Conservation (phyloP, 129 eudicot species). For the Solidago caesia region DNA sequence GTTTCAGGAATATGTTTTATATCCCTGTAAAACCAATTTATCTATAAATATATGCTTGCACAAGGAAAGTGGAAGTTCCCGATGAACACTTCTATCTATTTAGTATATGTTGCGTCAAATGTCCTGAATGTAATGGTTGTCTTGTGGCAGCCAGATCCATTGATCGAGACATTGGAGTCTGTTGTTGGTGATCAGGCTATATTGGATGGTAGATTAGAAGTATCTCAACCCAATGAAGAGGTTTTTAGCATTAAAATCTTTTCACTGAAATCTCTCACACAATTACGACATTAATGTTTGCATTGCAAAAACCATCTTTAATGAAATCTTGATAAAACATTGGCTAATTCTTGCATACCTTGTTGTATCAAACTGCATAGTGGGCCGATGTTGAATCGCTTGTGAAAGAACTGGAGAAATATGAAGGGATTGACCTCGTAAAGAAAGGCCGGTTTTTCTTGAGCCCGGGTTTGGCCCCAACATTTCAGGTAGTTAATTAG, state of each 20-base stretch:
- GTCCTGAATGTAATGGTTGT: not conserved
- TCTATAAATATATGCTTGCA: not conserved
- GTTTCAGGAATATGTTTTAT: not conserved
- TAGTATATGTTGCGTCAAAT: not conserved
- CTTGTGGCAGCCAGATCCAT: constrained; percentile 82
- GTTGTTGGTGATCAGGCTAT: constrained; percentile 59
- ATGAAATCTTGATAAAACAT: not conserved
- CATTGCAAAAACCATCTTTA: not conserved
- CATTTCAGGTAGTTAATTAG: constrained; percentile 68
- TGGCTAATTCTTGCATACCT: constrained; percentile 7
- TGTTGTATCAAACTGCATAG: constrained; percentile 30
- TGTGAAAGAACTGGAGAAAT: constrained; percentile 61
- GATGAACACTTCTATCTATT: not conserved
- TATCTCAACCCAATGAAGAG: constrained; percentile 68
- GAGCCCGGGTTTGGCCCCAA: constrained; percentile 94
- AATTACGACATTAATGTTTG: not conserved
- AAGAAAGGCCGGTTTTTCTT: constrained; percentile 79
- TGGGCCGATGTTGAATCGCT: constrained; percentile 87
- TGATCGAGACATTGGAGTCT: constrained; percentile 69
- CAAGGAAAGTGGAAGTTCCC: not conserved
- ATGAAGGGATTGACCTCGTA: constrained; percentile 65
- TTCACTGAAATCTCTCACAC: constrained; percentile 5
- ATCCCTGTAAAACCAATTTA: not conserved
- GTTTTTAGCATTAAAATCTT: constrained; percentile 31
- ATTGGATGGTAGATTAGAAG: constrained; percentile 51